phyloP scores from a whole-genome alignment of 352 stramenopile species.

The Pythium coloratum region DNA sequence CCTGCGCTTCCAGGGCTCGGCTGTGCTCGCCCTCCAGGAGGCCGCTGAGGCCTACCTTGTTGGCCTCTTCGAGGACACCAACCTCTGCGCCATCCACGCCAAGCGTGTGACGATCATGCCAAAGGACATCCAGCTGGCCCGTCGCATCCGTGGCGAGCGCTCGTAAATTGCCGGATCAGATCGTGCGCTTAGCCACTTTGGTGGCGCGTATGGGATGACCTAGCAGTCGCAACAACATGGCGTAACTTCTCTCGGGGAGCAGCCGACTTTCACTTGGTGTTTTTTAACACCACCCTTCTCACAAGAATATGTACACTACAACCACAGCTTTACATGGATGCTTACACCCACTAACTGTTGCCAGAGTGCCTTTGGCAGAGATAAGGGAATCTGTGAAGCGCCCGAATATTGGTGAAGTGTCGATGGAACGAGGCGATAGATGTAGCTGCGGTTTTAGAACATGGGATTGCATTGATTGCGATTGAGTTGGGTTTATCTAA shows the following conservation, averaged over 20 bases:
- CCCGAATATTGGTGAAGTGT: no score
- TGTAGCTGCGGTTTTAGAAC: no score
- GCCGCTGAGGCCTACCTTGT: slow-evolving; percentile 86
- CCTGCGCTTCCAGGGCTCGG: slow-evolving; percentile 88
- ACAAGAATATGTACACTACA: slow-evolving; percentile 34
- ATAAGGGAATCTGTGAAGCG: no score
- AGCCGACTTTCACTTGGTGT: slow-evolving; percentile 49
- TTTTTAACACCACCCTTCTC: slow-evolving; percentile 84
- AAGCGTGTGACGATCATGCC: slow-evolving; percentile 95
- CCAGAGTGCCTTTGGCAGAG: no score
- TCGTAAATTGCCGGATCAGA: slow-evolving; percentile 46
- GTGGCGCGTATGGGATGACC: slow-evolving; percentile 6
- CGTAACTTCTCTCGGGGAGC: slow-evolving; percentile 17
- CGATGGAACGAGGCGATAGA: no score
- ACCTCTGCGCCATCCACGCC: slow-evolving; percentile 93
- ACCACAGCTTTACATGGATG: no score
- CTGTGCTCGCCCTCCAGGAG: slow-evolving; percentile 86
- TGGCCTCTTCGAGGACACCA: slow-evolving; percentile 89
- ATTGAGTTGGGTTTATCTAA: slow-evolving; percentile 12
- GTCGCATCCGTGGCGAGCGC: slow-evolving; percentile 89
- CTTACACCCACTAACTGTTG: no score
- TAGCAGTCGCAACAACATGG: slow-evolving; percentile 5
- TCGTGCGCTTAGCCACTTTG: background rate
- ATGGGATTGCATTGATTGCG: no score
- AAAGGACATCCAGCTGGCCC: slow-evolving; percentile 94